Evolutionary conservation across 805 yeast species (phyloP), one percentile per base, ranked within the genome.

Genomic region (Cyberlindnera amylophila): DNA sequence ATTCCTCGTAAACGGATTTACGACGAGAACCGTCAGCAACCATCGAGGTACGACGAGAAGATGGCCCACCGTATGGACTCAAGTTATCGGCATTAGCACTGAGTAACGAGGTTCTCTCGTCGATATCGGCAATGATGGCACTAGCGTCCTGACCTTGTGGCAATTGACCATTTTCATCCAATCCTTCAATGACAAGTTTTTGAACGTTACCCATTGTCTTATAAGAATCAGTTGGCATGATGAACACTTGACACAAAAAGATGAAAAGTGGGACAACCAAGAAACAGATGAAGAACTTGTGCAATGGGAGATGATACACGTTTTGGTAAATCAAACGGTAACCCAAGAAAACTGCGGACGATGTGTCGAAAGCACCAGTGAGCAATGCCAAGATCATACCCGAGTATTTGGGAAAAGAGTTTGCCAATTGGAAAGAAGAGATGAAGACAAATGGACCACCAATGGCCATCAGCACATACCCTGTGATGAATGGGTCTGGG

Each of bases 391-490:
- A 65, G 16, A 89, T 71, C 35, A 86, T 72, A 0, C 96, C 96
- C 4, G 95, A 83, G 54, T 77, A 78, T 32, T 76, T 75, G 2
- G 96, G 96, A 64, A 89, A 86, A 21, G 86, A 75, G 59, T 89
- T 90, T 6, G 96, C 86, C 59, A 90, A 70, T 57, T 90, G 97
- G 72, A 90, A 89, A 47, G 88, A 79, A 14, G 95, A 82, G 44
- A 91, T 89, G 60, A 86, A 90, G 16, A 85, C 90, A 65, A 90
- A 89, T 9, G 98, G 98, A 4, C 98, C 97, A 6, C 96, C 96
- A 44, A 88, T 68, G 0, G 96, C 96, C 18, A 90, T 67, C 13
- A 76, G 62, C 2, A 83, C 68, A 61, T 86, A 91, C 0, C 97
- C 98, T 8, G 65, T 43, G 30, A 87, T 61, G 61, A 85, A 89